These are phyloP conservation scores for Knoxdaviesia proteae DNA, from an alignment of 2,329 filamentous ascomycete species.

Conservation along the genomic window DNA sequence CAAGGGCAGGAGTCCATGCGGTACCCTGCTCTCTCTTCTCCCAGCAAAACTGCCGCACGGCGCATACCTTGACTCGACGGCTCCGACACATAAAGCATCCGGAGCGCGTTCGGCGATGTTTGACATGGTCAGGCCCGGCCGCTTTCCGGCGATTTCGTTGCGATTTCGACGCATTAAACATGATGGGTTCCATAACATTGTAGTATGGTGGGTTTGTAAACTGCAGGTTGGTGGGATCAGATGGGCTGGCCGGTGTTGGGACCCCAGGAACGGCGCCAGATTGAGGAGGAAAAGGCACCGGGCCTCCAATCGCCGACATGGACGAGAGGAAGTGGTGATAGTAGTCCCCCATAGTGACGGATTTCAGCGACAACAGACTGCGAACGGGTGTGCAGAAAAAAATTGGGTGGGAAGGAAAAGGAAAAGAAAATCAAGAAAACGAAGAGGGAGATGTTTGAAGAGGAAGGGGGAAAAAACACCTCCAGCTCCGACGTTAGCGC, in stretches of 20 bases:
- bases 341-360: conserved; percentile 28
- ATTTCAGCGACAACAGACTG: not conserved
- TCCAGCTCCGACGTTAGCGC: too few species aligned
- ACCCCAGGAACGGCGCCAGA: conserved; percentile 1
- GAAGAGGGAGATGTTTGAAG: not conserved
- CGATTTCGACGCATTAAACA: conserved; percentile 25
- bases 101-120: conserved; percentile 80
- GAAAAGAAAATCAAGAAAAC: not conserved
- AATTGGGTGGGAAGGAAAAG: not conserved
- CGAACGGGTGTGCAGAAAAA: not conserved
- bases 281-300: too few species aligned
- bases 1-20: too few species aligned
- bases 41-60: too few species aligned
- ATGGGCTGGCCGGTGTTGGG: not conserved
- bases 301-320: conserved; percentile 15
- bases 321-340: conserved; percentile 34
- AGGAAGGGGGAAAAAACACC: too few species aligned
- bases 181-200: conserved; percentile 17
- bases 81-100: conserved; percentile 85
- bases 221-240: too few species aligned
- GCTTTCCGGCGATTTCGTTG: conserved; percentile 15
- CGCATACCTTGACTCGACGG: conserved; percentile 56
- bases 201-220: too few species aligned
- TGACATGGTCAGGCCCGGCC: conserved; percentile 48
- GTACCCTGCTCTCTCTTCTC: too few species aligned